Evolutionary conservation across 176 grass and related monocot genomes (phyloP).

Genomic region (Ensete glaucum): DNA sequence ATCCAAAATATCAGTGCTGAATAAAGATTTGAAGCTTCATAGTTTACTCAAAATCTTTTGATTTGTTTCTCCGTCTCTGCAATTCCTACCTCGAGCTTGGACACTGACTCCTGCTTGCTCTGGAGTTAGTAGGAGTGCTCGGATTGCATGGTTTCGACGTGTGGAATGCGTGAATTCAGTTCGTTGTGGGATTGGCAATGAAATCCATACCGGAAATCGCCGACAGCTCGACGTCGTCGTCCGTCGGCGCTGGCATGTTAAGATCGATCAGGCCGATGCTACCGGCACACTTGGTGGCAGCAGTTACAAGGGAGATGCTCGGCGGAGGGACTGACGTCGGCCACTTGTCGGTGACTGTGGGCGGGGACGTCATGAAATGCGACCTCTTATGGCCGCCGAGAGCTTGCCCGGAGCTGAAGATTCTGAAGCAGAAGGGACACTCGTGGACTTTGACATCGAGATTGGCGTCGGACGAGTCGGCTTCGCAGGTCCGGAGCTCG

Average conservation of each 20-base stretch:
- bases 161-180: neutral
- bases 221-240: constrained; percentile 45
- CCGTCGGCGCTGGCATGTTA: constrained; percentile 36
- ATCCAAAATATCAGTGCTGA: neutral
- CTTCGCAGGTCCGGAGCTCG: constrained; percentile 13
- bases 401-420: constrained; percentile 63
- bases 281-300: constrained; percentile 6
- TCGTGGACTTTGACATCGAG: constrained; percentile 15
- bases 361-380: constrained; percentile 25
- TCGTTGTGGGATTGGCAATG: neutral
- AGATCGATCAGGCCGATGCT: constrained; percentile 45
- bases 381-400: constrained; percentile 71
- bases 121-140: neutral
- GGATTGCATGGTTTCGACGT: neutral
- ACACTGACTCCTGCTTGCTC: neutral
- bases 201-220: constrained; percentile 34
- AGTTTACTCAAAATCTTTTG: neutral
- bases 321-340: neutral
- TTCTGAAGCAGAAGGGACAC: constrained; percentile 49
- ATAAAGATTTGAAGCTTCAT: neutral
- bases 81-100: neutral
- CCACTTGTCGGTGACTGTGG: neutral
- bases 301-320: constrained; percentile 6
- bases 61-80: neutral
- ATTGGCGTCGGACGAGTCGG: neutral